Percentiles rank a stretch among this genome's conserved stretches.
Evolutionary conservation across 352 stramenopile species (phyloP).

Genomic region (Globisporangium heterothallicum): DNA sequence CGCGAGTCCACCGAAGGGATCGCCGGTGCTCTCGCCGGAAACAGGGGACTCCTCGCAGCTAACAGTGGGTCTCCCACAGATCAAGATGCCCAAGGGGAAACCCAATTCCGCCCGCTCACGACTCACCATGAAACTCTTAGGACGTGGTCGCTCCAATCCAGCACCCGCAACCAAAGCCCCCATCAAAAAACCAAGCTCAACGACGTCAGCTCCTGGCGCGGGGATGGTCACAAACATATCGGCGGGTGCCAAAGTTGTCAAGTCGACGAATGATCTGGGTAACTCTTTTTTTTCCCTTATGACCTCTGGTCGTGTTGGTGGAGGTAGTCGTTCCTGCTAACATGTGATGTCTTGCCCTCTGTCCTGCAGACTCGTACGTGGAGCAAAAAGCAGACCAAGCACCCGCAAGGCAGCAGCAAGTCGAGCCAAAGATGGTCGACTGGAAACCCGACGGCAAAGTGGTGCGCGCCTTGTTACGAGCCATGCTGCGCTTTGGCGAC

Average conservation of each 20-base stretch:
- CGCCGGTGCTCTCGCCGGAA: slow-evolving; percentile 64
- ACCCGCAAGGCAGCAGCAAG: slow-evolving; percentile 15
- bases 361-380: slow-evolving; percentile 16
- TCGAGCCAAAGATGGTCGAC: slow-evolving; percentile 32
- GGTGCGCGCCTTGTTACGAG: slow-evolving; percentile 61
- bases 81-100: slow-evolving; percentile 50
- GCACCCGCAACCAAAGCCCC: slow-evolving; percentile 20
- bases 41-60: slow-evolving; percentile 24
- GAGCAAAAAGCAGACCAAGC: slow-evolving; percentile 18
- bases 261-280: slow-evolving; percentile 23
- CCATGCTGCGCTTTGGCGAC: slow-evolving; percentile 74
- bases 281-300: slow-evolving; percentile 6
- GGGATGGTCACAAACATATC: slow-evolving; percentile 58
- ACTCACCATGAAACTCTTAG: slow-evolving; percentile 72
- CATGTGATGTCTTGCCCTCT: not conserved
- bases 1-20: slow-evolving; percentile 57
- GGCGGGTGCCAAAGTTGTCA: slow-evolving; percentile 39
- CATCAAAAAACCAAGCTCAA: slow-evolving; percentile 35
- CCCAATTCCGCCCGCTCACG: slow-evolving; percentile 63
- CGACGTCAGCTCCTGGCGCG: not conserved
- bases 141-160: slow-evolving; percentile 41
- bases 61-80: slow-evolving; percentile 15
- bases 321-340: not conserved
- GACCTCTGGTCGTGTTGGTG: too few relatives aligned
- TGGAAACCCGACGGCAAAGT: slow-evolving; percentile 55